Evolutionary conservation across 1,139 yeast species (phyloP).

Genomic region (Diutina sp.): DNA sequence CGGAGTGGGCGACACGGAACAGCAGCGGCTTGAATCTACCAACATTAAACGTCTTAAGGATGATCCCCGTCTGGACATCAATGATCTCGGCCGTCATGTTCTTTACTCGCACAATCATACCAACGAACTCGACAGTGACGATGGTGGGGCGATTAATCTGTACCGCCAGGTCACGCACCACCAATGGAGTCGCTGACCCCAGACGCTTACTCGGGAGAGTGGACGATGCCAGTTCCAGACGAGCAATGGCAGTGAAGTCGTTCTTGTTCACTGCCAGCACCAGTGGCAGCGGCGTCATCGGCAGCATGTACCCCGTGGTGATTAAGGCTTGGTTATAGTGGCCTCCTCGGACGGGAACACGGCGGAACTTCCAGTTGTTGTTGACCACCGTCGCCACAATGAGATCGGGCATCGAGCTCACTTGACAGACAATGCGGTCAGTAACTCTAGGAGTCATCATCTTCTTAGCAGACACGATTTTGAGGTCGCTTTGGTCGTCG

Average conservation of each 20-base stretch:
- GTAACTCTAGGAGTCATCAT: conserved; percentile 61
- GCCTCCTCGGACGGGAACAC: conserved; percentile 32
- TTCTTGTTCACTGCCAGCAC: neutral
- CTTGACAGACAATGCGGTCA: conserved; percentile 53
- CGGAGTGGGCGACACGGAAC: conserved; percentile 63
- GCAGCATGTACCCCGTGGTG: neutral
- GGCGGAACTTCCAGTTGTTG: conserved; percentile 51
- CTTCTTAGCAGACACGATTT: conserved; percentile 37
- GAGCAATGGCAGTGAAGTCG: neutral
- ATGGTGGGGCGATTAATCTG: conserved; percentile 8
- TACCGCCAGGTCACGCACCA: neutral
- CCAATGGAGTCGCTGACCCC: neutral
- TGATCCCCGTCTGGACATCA: conserved; percentile 70
- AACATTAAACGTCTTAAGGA: conserved; percentile 39
- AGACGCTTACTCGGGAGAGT: neutral
- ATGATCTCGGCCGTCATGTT: conserved; percentile 48
- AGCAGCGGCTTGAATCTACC: conserved; percentile 51
- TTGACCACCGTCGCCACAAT: conserved; percentile 54
- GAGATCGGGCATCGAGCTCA: conserved; percentile 32
- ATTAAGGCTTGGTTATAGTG: conserved; percentile 29
- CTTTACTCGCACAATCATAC: conserved; percentile 51
- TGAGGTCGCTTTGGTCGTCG: conserved; percentile 8
- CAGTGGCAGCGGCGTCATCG: neutral
- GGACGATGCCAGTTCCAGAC: neutral
- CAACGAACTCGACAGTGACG: conserved; percentile 50